Conservation (phyloP, 345 rosid genomes). For the Ceriops zippeliana region DNA sequence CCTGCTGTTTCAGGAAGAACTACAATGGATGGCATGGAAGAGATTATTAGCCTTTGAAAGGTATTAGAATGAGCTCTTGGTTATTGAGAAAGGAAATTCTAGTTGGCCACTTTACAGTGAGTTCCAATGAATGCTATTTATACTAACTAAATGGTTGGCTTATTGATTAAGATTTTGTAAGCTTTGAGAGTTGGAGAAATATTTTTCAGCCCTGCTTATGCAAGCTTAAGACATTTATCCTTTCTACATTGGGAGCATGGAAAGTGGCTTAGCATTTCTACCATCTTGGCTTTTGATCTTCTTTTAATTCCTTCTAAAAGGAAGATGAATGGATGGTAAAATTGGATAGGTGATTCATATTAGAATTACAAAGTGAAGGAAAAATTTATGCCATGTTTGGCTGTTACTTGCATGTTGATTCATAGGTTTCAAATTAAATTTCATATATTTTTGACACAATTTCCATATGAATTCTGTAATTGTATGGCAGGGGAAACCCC, state of each 20-base stretch:
- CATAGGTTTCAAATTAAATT: neutral
- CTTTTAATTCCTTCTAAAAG: neutral
- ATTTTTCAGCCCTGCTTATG: neutral
- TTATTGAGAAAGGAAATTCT: neutral
- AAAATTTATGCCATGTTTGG: neutral
- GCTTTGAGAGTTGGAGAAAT: neutral
- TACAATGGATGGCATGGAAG: constrained; percentile 95
- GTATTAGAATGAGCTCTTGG: constrained; percentile 37
- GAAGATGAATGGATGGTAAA: neutral
- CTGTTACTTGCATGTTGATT: neutral
- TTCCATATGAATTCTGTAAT: neutral
- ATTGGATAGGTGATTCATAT: neutral
- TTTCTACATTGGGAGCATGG: neutral
- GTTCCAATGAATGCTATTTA: neutral
- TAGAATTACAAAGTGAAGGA: too few species aligned
- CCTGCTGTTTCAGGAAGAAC: constrained; percentile 61
- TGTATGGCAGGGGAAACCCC: constrained; percentile 75
- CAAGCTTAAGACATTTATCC: neutral
- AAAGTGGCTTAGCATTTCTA: neutral
- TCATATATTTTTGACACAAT: constrained; percentile 1
- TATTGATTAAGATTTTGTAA: neutral
- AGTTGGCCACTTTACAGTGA: neutral
- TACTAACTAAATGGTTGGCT: neutral
- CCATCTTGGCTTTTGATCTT: neutral
- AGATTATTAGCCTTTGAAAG: constrained; percentile 78